These are phyloP conservation scores for Podaxis sp. DNA, from an alignment of 768 basidiomycete species.

Conservation along the genomic window DNA sequence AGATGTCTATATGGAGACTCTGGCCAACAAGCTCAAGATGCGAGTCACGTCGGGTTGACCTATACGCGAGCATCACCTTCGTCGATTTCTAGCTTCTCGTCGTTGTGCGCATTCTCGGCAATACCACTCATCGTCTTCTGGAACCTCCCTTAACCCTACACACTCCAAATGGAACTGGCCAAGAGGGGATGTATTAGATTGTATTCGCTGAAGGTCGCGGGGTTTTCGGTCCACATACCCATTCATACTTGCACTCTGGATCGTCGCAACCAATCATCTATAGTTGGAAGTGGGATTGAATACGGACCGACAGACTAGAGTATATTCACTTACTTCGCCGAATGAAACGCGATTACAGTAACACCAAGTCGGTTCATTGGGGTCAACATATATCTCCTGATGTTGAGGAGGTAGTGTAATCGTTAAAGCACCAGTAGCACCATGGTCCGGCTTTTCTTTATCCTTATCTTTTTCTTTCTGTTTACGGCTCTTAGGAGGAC, in stretches of 20 bases:
- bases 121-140: conserved; percentile 63
- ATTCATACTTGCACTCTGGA: conserved; percentile 69
- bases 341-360: conserved; percentile 79
- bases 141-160: conserved; percentile 56
- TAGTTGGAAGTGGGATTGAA: conserved; percentile 1
- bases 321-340: conserved; percentile 60
- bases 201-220: neutral
- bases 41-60: conserved; percentile 28
- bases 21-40: conserved; percentile 79
- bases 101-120: conserved; percentile 57
- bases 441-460: conserved; percentile 20
- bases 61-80: conserved; percentile 21
- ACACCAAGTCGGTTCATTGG: conserved; percentile 68
- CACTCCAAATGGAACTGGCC: conserved; percentile 72
- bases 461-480: conserved; percentile 22
- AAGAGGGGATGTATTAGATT: conserved; percentile 10
- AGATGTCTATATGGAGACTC: conserved; percentile 88
- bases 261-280: conserved; percentile 88
- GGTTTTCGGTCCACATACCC: conserved; percentile 54
- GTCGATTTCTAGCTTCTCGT: conserved; percentile 22
- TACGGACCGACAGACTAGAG: neutral
- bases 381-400: conserved; percentile 27
- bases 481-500: conserved; percentile 16
- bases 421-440: conserved; percentile 23
- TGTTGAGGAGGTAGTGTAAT: conserved; percentile 35